These are phyloP conservation scores for Pestalotiopsis sp. DNA, from an alignment of 2,329 filamentous ascomycete genomes.

Conservation along the genomic window DNA sequence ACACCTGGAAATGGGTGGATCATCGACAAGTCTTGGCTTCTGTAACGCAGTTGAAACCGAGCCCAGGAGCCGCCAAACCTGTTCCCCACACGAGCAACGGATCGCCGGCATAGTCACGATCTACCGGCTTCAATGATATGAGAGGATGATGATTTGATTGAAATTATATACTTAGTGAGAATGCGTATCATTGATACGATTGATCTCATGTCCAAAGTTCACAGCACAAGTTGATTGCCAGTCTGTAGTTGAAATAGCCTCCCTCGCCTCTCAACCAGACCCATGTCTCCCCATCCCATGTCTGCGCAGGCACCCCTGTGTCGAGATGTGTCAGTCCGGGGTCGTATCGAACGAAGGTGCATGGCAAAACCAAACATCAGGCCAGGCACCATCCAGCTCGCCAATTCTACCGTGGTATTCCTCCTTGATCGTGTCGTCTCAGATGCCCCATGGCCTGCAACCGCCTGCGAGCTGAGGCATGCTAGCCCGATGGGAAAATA, in stretches of 20 bases:
- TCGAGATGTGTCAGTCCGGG: conserved; percentile 5
- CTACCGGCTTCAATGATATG: neutral
- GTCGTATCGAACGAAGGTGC: neutral
- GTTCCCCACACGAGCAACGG: conserved; percentile 4
- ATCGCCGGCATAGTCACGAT: neutral
- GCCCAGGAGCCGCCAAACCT: neutral
- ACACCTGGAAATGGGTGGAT: neutral
- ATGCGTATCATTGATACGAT: neutral
- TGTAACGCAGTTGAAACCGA: conserved; percentile 6
- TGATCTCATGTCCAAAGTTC: neutral
- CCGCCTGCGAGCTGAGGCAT: neutral
- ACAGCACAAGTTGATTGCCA: neutral
- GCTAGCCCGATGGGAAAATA: neutral
- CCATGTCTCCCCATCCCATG: neutral
- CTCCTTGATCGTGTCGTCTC: neutral
- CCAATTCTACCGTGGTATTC: neutral
- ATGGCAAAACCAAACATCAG: conserved; percentile 10
- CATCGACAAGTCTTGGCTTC: conserved; percentile 3
- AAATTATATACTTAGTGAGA: neutral
- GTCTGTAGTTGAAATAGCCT: neutral
- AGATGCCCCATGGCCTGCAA: conserved; percentile 5
- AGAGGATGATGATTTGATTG: neutral
- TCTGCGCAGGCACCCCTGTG: neutral
- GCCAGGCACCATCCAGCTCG: neutral
- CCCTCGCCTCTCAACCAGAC: no score